Conservation (phyloP, 108 stramenopile species). For the Stephanodiscus minutulus region DNA sequence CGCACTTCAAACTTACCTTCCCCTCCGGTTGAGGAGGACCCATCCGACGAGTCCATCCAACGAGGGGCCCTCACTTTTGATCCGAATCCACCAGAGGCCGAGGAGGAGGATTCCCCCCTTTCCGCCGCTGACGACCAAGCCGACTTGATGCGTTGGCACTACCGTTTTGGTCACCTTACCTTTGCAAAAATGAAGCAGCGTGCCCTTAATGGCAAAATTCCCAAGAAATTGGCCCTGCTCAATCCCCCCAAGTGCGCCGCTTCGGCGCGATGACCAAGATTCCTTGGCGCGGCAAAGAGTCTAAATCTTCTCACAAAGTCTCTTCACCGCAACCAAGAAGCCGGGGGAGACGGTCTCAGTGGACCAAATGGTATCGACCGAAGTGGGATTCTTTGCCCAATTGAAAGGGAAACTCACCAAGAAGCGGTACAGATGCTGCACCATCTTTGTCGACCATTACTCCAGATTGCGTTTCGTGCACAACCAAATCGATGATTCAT, state of each 20-base stretch:
- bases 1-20: background rate
- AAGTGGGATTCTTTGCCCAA: background rate
- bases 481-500: background rate
- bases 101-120: background rate
- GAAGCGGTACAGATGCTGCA: background rate
- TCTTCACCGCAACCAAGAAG: background rate
- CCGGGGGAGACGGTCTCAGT: background rate
- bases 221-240: background rate
- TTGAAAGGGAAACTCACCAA: background rate
- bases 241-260: background rate
- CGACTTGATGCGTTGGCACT: background rate
- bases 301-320: background rate
- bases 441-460: constrained; percentile 49
- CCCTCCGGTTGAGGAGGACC: background rate
- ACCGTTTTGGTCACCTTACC: background rate
- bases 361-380: background rate
- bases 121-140: background rate
- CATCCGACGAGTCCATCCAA: too few species aligned
- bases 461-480: background rate
- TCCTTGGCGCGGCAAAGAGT: background rate
- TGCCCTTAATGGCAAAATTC: background rate
- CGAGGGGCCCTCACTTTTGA: background rate
- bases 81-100: background rate
- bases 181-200: background rate
- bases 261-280: constrained; percentile 18